These are phyloP conservation scores for Knufia fluminis DNA, from an alignment of 2,329 filamentous ascomycete species.

Conservation along the genomic window DNA sequence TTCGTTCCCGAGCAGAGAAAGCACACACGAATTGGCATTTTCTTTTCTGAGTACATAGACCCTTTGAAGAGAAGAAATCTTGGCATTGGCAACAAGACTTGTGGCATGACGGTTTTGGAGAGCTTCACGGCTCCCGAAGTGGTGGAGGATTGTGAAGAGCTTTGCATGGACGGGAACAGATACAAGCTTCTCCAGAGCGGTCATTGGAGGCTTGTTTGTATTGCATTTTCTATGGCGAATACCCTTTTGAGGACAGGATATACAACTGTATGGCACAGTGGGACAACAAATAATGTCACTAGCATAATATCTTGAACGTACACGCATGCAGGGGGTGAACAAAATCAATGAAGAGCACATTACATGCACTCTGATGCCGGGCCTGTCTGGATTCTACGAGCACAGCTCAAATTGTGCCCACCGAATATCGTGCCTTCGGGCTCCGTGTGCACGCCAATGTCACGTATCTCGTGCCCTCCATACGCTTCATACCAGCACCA, in stretches of 20 bases:
- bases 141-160: neutral
- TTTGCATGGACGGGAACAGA: neutral
- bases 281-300: slow-evolving; percentile 9
- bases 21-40: slow-evolving; percentile 6
- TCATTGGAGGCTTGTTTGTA: slow-evolving; percentile 5
- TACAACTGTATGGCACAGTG: slow-evolving; percentile 6
- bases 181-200: neutral
- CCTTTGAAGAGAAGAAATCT: slow-evolving; percentile 7
- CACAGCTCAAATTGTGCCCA: no score
- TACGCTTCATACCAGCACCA: no score
- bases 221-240: slow-evolving; percentile 6
- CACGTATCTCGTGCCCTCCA: no score
- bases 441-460: no score
- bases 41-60: slow-evolving; percentile 10
- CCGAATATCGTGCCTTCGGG: no score
- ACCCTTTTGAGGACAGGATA: slow-evolving; percentile 7
- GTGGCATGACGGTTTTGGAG: neutral
- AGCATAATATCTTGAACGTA: slow-evolving; percentile 10
- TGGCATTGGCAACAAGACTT: neutral
- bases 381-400: no score
- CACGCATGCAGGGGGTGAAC: neutral
- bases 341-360: neutral
- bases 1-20: neutral
- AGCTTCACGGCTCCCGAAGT: neutral
- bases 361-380: no score